Conservation (phyloP, 2,329 filamentous ascomycete species). For the Aspergillus udagawae region DNA sequence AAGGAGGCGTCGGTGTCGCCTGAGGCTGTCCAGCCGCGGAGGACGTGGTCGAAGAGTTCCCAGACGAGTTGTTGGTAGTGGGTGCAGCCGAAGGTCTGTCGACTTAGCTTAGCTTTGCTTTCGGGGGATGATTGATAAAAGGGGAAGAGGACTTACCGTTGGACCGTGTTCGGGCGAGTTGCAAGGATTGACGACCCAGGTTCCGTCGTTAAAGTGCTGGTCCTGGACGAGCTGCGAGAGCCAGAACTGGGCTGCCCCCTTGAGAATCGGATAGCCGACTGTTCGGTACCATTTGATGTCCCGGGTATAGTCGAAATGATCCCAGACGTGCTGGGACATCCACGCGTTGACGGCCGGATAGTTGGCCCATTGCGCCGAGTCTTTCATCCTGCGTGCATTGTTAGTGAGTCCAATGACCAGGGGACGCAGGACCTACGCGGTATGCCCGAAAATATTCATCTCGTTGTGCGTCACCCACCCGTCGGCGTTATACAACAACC, state of each 20-base stretch:
- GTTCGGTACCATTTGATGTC: conserved; percentile 43
- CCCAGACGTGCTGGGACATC: conserved; percentile 59
- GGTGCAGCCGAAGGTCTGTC: conserved; percentile 22
- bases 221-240: conserved; percentile 52
- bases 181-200: conserved; percentile 55
- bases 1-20: conserved; percentile 24
- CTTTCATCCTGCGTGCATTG: conserved; percentile 36
- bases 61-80: conserved; percentile 27
- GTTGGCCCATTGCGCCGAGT: conserved; percentile 37
- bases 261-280: conserved; percentile 52
- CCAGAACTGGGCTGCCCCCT: conserved; percentile 55
- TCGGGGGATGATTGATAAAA: too few relatives aligned
- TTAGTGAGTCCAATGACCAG: too few relatives aligned
- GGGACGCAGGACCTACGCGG: conserved; percentile 26
- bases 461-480: conserved; percentile 57
- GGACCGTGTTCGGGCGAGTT: conserved; percentile 57
- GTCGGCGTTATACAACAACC: conserved; percentile 49
- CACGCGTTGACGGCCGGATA: conserved; percentile 47
- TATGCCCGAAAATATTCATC: conserved; percentile 57
- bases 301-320: conserved; percentile 53
- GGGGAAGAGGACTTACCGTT: conserved; percentile 19
- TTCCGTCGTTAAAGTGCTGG: conserved; percentile 47
- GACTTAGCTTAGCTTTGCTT: too few relatives aligned
- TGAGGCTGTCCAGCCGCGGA: conserved; percentile 31
- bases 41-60: conserved; percentile 39